Evolutionary conservation across 768 basidiomycete genomes (phyloP).

Genomic region (Rossbeevera mucosa): DNA sequence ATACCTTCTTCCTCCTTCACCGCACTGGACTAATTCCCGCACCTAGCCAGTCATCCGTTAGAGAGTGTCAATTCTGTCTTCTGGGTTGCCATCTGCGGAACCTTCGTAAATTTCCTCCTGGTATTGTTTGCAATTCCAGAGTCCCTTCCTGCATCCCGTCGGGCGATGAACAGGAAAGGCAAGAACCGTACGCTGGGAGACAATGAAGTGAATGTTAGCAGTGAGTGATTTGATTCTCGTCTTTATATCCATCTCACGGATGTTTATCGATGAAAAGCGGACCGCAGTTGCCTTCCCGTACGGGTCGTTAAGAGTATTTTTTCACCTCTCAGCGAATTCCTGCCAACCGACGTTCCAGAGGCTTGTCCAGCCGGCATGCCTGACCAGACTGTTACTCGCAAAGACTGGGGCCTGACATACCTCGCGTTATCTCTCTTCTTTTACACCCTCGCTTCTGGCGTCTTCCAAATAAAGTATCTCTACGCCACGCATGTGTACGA

Average conservation of each 20-base stretch:
- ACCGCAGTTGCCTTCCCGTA: slow-evolving; percentile 6
- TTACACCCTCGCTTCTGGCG: slow-evolving; percentile 62
- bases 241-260: not conserved
- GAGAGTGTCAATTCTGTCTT: slow-evolving; percentile 49
- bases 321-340: slow-evolving; percentile 65
- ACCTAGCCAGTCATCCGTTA: slow-evolving; percentile 27
- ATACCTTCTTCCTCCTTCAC: not conserved
- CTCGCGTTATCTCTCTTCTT: slow-evolving; percentile 61
- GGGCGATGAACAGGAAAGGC: slow-evolving; percentile 26
- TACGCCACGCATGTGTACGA: slow-evolving; percentile 70
- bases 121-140: slow-evolving; percentile 58
- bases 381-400: slow-evolving; percentile 51
- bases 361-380: slow-evolving; percentile 49
- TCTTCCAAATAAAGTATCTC: slow-evolving; percentile 72
- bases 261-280: not conserved
- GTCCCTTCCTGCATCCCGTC: slow-evolving; percentile 38
- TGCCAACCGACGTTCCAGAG: slow-evolving; percentile 47
- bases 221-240: slow-evolving; percentile 10
- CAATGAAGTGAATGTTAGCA: not conserved
- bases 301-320: slow-evolving; percentile 44
- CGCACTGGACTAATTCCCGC: slow-evolving; percentile 6
- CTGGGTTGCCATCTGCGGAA: slow-evolving; percentile 44
- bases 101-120: slow-evolving; percentile 52
- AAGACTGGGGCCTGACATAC: slow-evolving; percentile 72
- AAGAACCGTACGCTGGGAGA: slow-evolving; percentile 26